Conservation (phyloP, 345 rosid genomes). For the Rubroshorea leprosula region DNA sequence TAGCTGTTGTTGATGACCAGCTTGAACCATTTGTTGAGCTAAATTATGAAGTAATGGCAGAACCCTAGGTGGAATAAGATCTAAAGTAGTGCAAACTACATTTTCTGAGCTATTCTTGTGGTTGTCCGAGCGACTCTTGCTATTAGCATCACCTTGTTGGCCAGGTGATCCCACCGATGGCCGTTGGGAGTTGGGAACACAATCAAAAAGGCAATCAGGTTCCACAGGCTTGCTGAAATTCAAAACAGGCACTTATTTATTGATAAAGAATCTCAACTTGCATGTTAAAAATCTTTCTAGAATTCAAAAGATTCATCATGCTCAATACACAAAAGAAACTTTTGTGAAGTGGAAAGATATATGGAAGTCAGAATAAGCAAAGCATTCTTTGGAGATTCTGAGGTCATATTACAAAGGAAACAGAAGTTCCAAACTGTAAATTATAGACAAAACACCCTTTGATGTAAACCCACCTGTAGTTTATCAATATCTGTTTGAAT, state of each 20-base stretch:
- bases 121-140: constrained; percentile 42
- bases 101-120: constrained; percentile 48
- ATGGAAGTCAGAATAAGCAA: not conserved
- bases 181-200: constrained; percentile 70
- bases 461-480: constrained; percentile 59
- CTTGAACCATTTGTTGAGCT: constrained; percentile 74
- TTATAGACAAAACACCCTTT: constrained; percentile 7
- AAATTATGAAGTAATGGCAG: constrained; percentile 74
- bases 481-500: constrained; percentile 64
- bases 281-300: not conserved
- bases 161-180: constrained; percentile 47
- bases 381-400: not conserved
- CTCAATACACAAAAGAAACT: not conserved
- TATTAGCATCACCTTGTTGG: constrained; percentile 32
- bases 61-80: constrained; percentile 85
- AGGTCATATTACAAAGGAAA: not conserved
- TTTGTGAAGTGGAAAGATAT: not conserved
- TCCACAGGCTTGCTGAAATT: constrained; percentile 85
- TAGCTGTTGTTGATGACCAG: constrained; percentile 87
- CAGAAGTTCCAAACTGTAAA: not conserved
- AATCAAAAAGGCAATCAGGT: constrained; percentile 75
- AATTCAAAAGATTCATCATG: not conserved
- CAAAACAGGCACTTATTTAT: not conserved
- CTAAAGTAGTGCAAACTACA: constrained; percentile 60
- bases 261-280: not conserved